phyloP scores from a whole-genome alignment of 2,329 filamentous ascomycete species.

The Aureobasidium pullulans region DNA sequence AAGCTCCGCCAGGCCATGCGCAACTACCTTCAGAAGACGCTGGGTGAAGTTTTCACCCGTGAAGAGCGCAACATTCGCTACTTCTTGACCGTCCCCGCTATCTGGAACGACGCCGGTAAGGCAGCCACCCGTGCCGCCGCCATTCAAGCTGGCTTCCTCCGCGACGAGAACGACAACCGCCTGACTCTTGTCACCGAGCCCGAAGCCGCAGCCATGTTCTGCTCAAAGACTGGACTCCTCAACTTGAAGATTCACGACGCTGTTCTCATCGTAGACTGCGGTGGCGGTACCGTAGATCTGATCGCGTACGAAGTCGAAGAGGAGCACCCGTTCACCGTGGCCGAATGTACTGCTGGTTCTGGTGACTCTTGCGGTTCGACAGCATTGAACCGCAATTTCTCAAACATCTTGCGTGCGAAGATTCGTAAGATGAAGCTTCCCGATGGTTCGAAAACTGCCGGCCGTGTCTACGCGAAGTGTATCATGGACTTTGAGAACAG shows the following conservation, averaged over 20 bases:
- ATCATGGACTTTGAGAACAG: conserved; percentile 99
- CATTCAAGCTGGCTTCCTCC: conserved; percentile 92
- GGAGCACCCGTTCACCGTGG: conserved; percentile 92
- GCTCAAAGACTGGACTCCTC: conserved; percentile 89
- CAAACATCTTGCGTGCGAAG: conserved; percentile 94
- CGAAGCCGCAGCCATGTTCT: conserved; percentile 94
- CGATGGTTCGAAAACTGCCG: conserved; percentile 93
- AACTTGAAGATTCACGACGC: conserved; percentile 98
- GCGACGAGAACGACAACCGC: conserved; percentile 95
- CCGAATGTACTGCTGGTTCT: conserved; percentile 93
- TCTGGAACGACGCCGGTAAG: conserved; percentile 99
- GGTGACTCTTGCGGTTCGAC: conserved; percentile 98
- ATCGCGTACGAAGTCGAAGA: conserved; percentile 99
- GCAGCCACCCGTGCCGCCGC: conserved; percentile 91
- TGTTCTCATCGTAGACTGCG: conserved; percentile 96
- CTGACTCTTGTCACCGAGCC: conserved; percentile 92
- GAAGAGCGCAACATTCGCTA: conserved; percentile 98
- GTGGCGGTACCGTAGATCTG: conserved; percentile 96
- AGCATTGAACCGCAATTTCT: conserved; percentile 94
- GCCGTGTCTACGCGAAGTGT: conserved; percentile 96
- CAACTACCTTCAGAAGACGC: conserved; percentile 86
- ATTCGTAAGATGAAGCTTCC: conserved; percentile 99
- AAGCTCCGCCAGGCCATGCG: conserved; percentile 97
- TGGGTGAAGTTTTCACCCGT: conserved; percentile 94
- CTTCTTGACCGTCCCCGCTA: conserved; percentile 96